A percentile compares a stretch with the other conserved stretches of the same genome.
Conservation (phyloP, 768 basidiomycete species). For the Lactarius hatsudake region DNA sequence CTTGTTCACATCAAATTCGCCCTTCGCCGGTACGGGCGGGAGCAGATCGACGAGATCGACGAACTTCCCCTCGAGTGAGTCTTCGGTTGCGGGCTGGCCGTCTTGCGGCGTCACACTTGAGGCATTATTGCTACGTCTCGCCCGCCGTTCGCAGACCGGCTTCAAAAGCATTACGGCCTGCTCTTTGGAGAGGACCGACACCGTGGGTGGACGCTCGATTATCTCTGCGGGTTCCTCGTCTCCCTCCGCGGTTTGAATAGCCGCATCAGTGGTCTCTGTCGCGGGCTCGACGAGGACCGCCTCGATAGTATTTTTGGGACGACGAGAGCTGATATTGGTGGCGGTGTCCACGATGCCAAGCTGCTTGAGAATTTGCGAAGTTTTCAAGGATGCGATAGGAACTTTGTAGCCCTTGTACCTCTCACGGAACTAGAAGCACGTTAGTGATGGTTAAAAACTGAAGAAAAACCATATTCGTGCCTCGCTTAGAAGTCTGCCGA, state of each 20-base stretch:
- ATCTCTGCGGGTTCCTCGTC: conserved; percentile 29
- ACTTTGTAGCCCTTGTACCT: conserved; percentile 55
- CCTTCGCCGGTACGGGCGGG: conserved; percentile 81
- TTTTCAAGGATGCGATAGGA: conserved; percentile 50
- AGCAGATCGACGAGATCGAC: conserved; percentile 71
- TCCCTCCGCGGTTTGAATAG: conserved; percentile 19
- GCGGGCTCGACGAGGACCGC: conserved; percentile 21
- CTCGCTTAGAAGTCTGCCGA: conserved; percentile 70
- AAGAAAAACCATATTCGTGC: conserved; percentile 42
- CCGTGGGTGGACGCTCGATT: conserved; percentile 32
- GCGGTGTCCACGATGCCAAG: conserved; percentile 38
- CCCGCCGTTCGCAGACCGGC: neutral
- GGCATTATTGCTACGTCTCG: neutral
- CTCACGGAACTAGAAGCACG: conserved; percentile 24
- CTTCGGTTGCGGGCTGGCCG: conserved; percentile 5
- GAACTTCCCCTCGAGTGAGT: conserved; percentile 50
- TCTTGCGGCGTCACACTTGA: neutral
- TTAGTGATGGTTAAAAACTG: neutral
- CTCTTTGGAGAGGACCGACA: conserved; percentile 29
- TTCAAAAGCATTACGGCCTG: conserved; percentile 28
- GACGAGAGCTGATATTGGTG: conserved; percentile 39
- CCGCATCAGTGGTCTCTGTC: conserved; percentile 20
- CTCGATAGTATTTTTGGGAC: conserved; percentile 21
- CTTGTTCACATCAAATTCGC: conserved; percentile 75
- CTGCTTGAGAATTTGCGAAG: conserved; percentile 28